phyloP scores from a whole-genome alignment of 352 stramenopile species.

The Phytophthora aleatoria region DNA sequence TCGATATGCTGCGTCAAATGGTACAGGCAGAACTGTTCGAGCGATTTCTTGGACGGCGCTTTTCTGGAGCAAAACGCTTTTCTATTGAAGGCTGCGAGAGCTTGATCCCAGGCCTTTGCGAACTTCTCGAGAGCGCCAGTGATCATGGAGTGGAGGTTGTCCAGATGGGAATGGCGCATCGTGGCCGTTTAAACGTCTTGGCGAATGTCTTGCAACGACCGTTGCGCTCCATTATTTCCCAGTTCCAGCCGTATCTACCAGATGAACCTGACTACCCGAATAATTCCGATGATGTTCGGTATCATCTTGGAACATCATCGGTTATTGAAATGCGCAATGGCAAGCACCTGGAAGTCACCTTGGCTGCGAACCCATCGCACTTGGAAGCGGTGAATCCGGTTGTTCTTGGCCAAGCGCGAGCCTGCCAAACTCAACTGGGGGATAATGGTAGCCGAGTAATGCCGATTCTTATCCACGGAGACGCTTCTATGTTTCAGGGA shows the following conservation, averaged over 20 bases:
- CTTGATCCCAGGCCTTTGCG: conserved; percentile 95
- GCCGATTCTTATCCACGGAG: conserved; percentile 97
- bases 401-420: conserved; percentile 95
- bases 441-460: conserved; percentile 91
- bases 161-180: conserved; percentile 99
- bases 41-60: conserved; percentile 96
- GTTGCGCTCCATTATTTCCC: conserved; percentile 93
- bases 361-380: conserved; percentile 99
- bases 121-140: conserved; percentile 94
- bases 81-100: conserved; percentile 98
- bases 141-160: conserved; percentile 97
- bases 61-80: conserved; percentile 96
- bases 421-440: conserved; percentile 90
- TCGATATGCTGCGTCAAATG: conserved; percentile 95
- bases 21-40: conserved; percentile 97
- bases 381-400: conserved; percentile 98
- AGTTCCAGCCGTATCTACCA: conserved; percentile 86
- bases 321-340: conserved; percentile 71
- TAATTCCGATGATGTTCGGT: conserved; percentile 90
- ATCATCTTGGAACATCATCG: conserved; percentile 86
- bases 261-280: conserved; percentile 87
- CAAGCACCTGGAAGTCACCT: conserved; percentile 71
- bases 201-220: conserved; percentile 98
- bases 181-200: conserved; percentile 97
- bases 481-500: conserved; percentile 93